phyloP scores from a whole-genome alignment of 75 land plant genomes.

The Chamaecyparis obtusa region DNA sequence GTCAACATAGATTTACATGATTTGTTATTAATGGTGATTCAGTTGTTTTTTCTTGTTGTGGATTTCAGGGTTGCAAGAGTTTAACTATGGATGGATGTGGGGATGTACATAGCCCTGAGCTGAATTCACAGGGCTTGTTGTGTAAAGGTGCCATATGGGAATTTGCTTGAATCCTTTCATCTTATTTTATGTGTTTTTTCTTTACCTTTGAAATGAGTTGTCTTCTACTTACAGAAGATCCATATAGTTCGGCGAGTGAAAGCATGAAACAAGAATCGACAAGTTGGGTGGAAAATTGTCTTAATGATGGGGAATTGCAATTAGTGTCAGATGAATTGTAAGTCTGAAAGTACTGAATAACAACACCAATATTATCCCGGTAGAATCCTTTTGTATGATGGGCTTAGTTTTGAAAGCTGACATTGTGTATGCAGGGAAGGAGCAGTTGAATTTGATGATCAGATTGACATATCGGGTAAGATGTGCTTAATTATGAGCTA shows the following conservation, averaged over 20 bases:
- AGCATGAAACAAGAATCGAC: constrained; percentile 28
- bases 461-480: constrained; percentile 38
- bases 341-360: constrained; percentile 7
- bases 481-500: background rate
- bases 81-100: background rate
- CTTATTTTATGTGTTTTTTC: background rate
- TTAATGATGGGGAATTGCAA: constrained; percentile 39
- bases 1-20: background rate
- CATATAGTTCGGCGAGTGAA: constrained; percentile 8
- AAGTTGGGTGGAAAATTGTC: constrained; percentile 42
- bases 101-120: background rate
- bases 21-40: background rate
- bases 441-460: constrained; percentile 24
- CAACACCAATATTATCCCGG: background rate
- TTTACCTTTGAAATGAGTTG: background rate
- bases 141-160: background rate
- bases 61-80: background rate
- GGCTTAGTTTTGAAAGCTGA: background rate
- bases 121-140: background rate
- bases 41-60: background rate
- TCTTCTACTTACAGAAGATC: background rate
- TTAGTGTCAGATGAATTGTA: constrained; percentile 45
- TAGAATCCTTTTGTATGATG: background rate
- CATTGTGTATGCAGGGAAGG: constrained; percentile 16
- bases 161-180: background rate